These are phyloP conservation scores for Flammula alnicola DNA, from an alignment of 1,284 basidiomycete species.

Conservation along the genomic window DNA sequence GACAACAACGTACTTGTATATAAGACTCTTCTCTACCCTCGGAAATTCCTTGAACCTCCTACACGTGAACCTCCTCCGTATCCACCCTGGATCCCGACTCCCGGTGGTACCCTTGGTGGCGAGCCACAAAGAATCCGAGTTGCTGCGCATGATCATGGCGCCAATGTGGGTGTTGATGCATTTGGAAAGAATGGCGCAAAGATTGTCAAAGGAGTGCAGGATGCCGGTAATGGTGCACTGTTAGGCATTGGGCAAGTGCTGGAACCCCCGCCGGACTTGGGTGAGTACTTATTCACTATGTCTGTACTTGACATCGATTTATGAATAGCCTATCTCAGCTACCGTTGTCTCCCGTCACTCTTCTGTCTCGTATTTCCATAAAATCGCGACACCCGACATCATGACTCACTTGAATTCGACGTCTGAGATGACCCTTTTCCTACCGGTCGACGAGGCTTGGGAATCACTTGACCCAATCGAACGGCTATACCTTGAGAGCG, in stretches of 20 bases:
- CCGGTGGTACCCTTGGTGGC: conserved; percentile 80
- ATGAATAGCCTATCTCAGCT: conserved; percentile 41
- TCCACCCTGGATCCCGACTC: conserved; percentile 86
- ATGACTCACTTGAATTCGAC: conserved; percentile 59
- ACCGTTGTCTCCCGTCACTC: conserved; percentile 60
- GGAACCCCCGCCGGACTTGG: conserved; percentile 75
- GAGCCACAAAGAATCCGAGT: conserved; percentile 84
- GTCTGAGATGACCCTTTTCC: conserved; percentile 86
- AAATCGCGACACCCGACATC: conserved; percentile 65
- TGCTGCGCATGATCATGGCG: conserved; percentile 50
- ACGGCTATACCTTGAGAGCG: conserved; percentile 84
- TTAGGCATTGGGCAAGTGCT: conserved; percentile 80
- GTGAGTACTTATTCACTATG: conserved; percentile 42
- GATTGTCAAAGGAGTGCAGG: conserved; percentile 57
- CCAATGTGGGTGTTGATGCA: conserved; percentile 74
- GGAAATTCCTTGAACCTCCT: conserved; percentile 55
- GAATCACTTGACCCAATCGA: conserved; percentile 67
- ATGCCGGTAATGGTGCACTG: conserved; percentile 79
- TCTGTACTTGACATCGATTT: conserved; percentile 19
- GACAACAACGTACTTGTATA: conserved; percentile 46
- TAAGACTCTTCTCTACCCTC: conserved; percentile 76
- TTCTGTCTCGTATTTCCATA: conserved; percentile 72
- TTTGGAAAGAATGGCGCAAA: conserved; percentile 71
- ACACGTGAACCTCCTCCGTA: conserved; percentile 70
- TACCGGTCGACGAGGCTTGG: conserved; percentile 88